phyloP scores from a whole-genome alignment of 2,329 filamentous ascomycete species.

The Pleoardoris graminearum region DNA sequence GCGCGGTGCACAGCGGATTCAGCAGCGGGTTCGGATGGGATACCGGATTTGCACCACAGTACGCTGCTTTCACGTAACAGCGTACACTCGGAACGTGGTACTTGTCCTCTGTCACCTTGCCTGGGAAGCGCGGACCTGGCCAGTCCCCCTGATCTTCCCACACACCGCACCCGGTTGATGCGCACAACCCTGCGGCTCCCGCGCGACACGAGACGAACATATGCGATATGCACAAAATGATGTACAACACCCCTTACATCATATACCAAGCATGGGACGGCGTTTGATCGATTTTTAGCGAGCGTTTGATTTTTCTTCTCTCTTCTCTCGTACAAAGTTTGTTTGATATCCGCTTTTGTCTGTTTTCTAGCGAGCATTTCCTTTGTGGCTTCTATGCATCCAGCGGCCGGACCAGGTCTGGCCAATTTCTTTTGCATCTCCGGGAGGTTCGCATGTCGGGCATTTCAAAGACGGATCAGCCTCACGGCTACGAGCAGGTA shows the following conservation, averaged over 20 bases:
- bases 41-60: slow-evolving; percentile 75
- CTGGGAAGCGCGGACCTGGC: slow-evolving; percentile 50
- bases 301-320: slow-evolving; percentile 37
- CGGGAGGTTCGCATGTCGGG: slow-evolving; percentile 51
- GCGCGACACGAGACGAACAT: slow-evolving; percentile 47
- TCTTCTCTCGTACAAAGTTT: slow-evolving; percentile 46
- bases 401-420: slow-evolving; percentile 45
- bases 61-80: slow-evolving; percentile 77
- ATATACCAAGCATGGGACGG: slow-evolving; percentile 56
- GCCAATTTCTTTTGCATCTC: slow-evolving; percentile 48
- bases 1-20: slow-evolving; percentile 64
- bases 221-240: slow-evolving; percentile 50
- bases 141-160: slow-evolving; percentile 39
- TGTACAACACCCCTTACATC: slow-evolving; percentile 48
- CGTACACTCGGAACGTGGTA: slow-evolving; percentile 25
- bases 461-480: slow-evolving; percentile 49
- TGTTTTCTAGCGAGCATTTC: slow-evolving; percentile 49
- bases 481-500: slow-evolving; percentile 51
- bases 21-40: slow-evolving; percentile 79
- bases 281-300: slow-evolving; percentile 56
- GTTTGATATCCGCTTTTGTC: slow-evolving; percentile 50
- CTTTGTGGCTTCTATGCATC: slow-evolving; percentile 36
- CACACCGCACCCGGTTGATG: slow-evolving; percentile 36
- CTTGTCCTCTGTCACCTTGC: slow-evolving; percentile 33
- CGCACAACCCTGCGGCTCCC: slow-evolving; percentile 44